These are phyloP conservation scores for Platanthera guangdongensis DNA, from an alignment of 106 monocot species.

Conservation along the genomic window DNA sequence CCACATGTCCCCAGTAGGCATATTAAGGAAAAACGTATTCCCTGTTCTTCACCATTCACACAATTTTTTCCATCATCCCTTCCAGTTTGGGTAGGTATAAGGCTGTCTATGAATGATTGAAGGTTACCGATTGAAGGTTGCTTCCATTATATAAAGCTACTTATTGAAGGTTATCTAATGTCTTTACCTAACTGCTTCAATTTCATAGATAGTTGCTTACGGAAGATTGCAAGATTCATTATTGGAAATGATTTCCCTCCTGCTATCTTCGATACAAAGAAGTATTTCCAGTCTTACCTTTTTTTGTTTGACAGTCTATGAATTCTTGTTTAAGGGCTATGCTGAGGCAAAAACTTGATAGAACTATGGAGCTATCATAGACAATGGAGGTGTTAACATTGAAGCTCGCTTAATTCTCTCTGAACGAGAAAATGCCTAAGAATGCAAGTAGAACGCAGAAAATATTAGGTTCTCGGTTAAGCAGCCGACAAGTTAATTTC, in stretches of 20 bases:
- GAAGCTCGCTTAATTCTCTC: constrained; percentile 42
- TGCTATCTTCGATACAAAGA: too few species aligned
- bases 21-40: too few species aligned
- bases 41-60: too few species aligned
- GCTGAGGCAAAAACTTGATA: constrained; percentile 26
- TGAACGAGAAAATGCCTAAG: constrained; percentile 31
- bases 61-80: too few species aligned
- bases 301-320: constrained; percentile 15
- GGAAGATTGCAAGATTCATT: neutral
- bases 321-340: constrained; percentile 26
- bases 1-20: too few species aligned
- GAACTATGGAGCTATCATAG: constrained; percentile 14
- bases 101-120: too few species aligned
- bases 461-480: constrained; percentile 84
- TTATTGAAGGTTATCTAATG: too few species aligned
- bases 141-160: too few species aligned
- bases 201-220: neutral
- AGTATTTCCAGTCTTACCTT: too few species aligned
- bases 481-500: constrained; percentile 63
- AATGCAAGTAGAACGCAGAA: constrained; percentile 52
- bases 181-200: neutral
- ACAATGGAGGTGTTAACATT: constrained; percentile 53
- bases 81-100: too few species aligned
- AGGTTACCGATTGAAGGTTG: too few species aligned
- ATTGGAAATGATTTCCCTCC: neutral